Evolutionary conservation across 106 monocot species (phyloP), one percentile per base, ranked within the genome.

Genomic region (Platanthera guangdongensis): DNA sequence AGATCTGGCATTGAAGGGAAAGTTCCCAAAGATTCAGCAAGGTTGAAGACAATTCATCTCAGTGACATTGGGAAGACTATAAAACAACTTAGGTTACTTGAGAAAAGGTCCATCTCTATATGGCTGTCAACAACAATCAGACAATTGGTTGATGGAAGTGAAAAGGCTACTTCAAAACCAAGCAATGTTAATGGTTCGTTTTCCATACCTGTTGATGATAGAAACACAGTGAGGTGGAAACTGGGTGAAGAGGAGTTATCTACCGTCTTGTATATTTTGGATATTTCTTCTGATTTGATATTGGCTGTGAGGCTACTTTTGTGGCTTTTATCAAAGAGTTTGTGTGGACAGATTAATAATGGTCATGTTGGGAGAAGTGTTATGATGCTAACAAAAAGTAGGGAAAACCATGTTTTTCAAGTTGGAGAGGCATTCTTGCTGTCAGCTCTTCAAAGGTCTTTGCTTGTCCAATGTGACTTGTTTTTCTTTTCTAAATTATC

Each of bases 361-460:
- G 67, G 74, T 65, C 95, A 90, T 68, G 70, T 64, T 74, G 85
- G 91, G 52, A 89, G 96, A 78, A 90, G 84, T 75, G 12, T 74
- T 48, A 72, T 82, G 73, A 73, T 81, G 74, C 52, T 81, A 19
- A 48, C 83, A 8, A 93, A 87, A 70, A 89, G 82, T 72, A 89
- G 91, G 73, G 96, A 91, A 64, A 84, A 72, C 48, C 76, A 78
- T 78, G 72, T 80, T 15, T 75, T 81, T 76, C 81, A 89, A 53
- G 78, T 97, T 68, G 86, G 89, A 32, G 96, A 97, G 76, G 68
- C 87, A 72, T 93, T 91, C 84, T 51, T 97, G 9, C 74, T 91
- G 49, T 92, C 96, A 68, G 71, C 86, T 69, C 81, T 97, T 78
- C 96, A 90, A 57, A 89, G 97, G 97, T 99, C 85, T 50, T 72